Conservation (phyloP, 2,329 filamentous ascomycete genomes). For the Microdochium trichocladiopsis region DNA sequence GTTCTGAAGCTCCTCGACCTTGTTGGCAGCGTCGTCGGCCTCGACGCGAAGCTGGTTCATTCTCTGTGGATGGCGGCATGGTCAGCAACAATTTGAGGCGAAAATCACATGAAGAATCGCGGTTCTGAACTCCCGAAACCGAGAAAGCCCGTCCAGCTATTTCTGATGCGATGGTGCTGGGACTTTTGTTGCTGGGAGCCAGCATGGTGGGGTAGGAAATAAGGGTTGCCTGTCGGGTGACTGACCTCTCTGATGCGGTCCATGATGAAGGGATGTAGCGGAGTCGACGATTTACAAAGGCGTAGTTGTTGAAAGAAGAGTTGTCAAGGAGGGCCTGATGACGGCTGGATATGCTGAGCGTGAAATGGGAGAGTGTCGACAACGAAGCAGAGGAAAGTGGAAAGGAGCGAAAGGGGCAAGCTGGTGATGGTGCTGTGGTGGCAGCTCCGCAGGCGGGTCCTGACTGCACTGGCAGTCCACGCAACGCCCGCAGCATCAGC, state of each 20-base stretch:
- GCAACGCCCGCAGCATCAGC: not conserved
- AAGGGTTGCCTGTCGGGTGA: slow-evolving; percentile 16
- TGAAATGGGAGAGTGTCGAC: not conserved
- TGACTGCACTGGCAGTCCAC: not conserved
- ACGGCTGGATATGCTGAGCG: slow-evolving; percentile 15
- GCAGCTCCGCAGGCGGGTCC: not conserved
- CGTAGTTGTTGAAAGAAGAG: not conserved
- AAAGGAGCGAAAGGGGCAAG: slow-evolving; percentile 4
- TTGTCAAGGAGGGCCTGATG: slow-evolving; percentile 8
- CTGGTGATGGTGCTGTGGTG: slow-evolving; percentile 1
- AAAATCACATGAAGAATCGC: no score
- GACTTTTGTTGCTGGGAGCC: no score
- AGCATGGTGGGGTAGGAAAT: slow-evolving; percentile 22
- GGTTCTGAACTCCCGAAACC: no score
- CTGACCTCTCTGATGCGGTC: slow-evolving; percentile 87
- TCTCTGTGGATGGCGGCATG: slow-evolving; percentile 51
- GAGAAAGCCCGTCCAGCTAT: no score
- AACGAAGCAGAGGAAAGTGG: slow-evolving; percentile 10
- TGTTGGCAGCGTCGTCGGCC: slow-evolving; percentile 74
- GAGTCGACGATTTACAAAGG: slow-evolving; percentile 11
- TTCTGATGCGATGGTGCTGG: no score
- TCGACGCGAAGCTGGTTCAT: slow-evolving; percentile 92
- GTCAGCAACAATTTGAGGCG: not conserved
- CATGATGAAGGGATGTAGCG: slow-evolving; percentile 36
- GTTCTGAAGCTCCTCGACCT: slow-evolving; percentile 79